Evolutionary conservation across 257 asterid genomes (phyloP).

Genomic region (Solanum dulcamara): DNA sequence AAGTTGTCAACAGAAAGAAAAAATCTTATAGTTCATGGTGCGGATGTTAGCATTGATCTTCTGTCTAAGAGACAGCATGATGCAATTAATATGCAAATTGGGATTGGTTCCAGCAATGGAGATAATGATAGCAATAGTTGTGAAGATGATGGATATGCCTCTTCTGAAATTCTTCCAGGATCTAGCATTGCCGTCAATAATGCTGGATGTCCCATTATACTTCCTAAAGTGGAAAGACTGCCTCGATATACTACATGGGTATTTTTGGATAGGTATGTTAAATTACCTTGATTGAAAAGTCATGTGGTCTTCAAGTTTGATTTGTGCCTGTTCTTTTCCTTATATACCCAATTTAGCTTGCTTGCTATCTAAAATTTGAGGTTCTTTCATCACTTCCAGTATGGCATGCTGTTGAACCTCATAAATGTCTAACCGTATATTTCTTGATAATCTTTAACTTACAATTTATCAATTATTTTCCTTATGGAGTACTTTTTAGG

Average conservation of each 20-base stretch:
- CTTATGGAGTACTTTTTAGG: neutral
- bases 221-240: conserved; percentile 53
- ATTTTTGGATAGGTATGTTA: conserved; percentile 73
- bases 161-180: conserved; percentile 80
- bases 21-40: conserved; percentile 28
- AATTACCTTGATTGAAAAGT: neutral
- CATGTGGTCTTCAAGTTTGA: neutral
- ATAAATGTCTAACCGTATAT: neutral
- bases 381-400: neutral
- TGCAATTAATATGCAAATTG: conserved; percentile 73
- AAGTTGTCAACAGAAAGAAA: conserved; percentile 57
- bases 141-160: conserved; percentile 79
- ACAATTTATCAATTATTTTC: neutral
- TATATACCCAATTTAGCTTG: neutral
- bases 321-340: neutral
- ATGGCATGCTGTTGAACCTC: neutral
- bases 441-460: neutral
- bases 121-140: conserved; percentile 59
- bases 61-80: conserved; percentile 85
- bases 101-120: conserved; percentile 50
- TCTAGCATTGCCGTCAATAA: conserved; percentile 82
- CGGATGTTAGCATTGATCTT: conserved; percentile 45
- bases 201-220: conserved; percentile 77
- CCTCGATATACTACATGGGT: conserved; percentile 86
- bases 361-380: neutral